Evolutionary conservation across 305 asterid genomes (phyloP).

Genomic region (Andrographis paniculata): DNA sequence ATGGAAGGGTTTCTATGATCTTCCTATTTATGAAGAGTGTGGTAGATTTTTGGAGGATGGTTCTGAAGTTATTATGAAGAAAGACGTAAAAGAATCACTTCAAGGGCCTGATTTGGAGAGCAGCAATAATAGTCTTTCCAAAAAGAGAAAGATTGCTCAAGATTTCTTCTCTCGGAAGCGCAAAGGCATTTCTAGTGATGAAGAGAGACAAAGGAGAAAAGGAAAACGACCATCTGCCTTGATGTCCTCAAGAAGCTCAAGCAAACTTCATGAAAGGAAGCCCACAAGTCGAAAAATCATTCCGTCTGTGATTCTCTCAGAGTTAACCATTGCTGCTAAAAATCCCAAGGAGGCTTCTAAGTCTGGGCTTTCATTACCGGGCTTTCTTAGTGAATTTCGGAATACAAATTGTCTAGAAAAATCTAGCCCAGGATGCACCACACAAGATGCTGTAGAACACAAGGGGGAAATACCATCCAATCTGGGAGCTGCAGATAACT

Average conservation of each 20-base stretch:
- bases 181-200: slow-evolving; percentile 19
- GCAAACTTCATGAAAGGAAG: slow-evolving; percentile 21
- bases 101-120: slow-evolving; percentile 19
- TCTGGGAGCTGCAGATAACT: slow-evolving; percentile 20
- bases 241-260: slow-evolving; percentile 29
- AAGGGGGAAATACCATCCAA: slow-evolving; percentile 16
- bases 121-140: slow-evolving; percentile 21
- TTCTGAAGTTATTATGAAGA: slow-evolving; percentile 18
- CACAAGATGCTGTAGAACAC: slow-evolving; percentile 15
- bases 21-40: slow-evolving; percentile 30
- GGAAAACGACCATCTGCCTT: slow-evolving; percentile 26
- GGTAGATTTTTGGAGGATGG: slow-evolving; percentile 27
- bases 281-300: slow-evolving; percentile 18
- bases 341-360: slow-evolving; percentile 36
- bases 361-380: slow-evolving; percentile 23
- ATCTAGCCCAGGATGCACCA: slow-evolving; percentile 5
- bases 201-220: slow-evolving; percentile 21
- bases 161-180: slow-evolving; percentile 29
- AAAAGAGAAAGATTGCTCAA: slow-evolving; percentile 26
- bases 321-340: slow-evolving; percentile 38
- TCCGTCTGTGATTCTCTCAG: slow-evolving; percentile 36
- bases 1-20: slow-evolving; percentile 49
- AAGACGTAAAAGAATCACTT: slow-evolving; percentile 17
- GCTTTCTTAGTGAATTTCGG: slow-evolving; percentile 42
- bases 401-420: slow-evolving; percentile 29